Evolutionary conservation across 177 flowering plant genomes (phyloP).

Genomic region (Telopea speciosissima): DNA sequence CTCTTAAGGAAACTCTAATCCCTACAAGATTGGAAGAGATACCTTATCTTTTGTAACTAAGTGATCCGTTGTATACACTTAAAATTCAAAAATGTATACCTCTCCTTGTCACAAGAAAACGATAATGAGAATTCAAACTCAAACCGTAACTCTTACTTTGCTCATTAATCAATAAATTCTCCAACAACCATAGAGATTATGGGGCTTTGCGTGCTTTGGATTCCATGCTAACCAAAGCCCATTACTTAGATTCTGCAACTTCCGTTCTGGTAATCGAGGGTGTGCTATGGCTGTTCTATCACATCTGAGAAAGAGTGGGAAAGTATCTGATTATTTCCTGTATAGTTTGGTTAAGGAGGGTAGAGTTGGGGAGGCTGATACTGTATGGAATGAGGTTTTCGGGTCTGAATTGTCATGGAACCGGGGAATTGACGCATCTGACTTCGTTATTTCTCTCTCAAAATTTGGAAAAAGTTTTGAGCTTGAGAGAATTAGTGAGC

Average conservation of each 20-base stretch:
- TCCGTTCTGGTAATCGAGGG: slow-evolving; percentile 25
- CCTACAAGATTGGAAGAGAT: too few species aligned
- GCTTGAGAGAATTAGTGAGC: slow-evolving; percentile 17
- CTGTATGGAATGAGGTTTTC: slow-evolving; percentile 27
- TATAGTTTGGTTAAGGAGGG: slow-evolving; percentile 32
- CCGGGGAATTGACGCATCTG: slow-evolving; percentile 18
- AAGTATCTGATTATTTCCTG: slow-evolving; percentile 20
- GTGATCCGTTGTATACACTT: too few species aligned
- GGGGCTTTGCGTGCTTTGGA: slow-evolving; percentile 23
- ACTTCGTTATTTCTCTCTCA: slow-evolving; percentile 22
- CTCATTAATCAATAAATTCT: slow-evolving; percentile 16
- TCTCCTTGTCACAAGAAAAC: too few species aligned
- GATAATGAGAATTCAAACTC: too few species aligned
- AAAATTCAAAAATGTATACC: too few species aligned
- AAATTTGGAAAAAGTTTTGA: slow-evolving; percentile 23
- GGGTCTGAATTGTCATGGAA: slow-evolving; percentile 9
- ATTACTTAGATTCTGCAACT: slow-evolving; percentile 24
- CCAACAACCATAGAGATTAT: slow-evolving; percentile 19
- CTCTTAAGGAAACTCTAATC: too few species aligned
- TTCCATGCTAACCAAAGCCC: slow-evolving; percentile 19
- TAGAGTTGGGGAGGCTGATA: slow-evolving; percentile 25
- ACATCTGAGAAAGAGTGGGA: slow-evolving; percentile 19
- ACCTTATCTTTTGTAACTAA: too few species aligned
- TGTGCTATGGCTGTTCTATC: slow-evolving; percentile 23
- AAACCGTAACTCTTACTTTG: too few species aligned